Evolutionary conservation across 106 monocot species (phyloP).

Genomic region (Apostasia ramifera): DNA sequence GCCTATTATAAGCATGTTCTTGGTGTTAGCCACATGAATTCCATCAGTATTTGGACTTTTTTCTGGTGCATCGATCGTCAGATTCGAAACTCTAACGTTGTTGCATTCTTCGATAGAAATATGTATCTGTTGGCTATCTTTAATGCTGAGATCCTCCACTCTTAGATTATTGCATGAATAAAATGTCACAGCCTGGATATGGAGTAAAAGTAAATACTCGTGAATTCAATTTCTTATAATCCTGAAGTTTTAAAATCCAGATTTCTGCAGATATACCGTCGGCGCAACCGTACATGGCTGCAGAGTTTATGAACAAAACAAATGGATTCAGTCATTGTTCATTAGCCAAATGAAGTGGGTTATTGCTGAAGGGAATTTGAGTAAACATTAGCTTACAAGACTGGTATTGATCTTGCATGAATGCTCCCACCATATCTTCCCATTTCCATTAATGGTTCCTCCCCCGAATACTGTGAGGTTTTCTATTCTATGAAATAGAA

Average conservation of each 20-base stretch:
- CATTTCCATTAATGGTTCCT: slow-evolving; percentile 69
- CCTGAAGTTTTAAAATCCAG: no score
- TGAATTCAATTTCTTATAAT: no score
- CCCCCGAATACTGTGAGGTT: slow-evolving; percentile 58
- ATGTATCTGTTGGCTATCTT: slow-evolving; percentile 74
- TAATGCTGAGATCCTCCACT: slow-evolving; percentile 39
- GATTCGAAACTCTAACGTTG: slow-evolving; percentile 25
- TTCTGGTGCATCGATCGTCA: slow-evolving; percentile 40
- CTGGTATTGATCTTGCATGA: slow-evolving; percentile 63
- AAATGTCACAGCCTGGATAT: slow-evolving; percentile 55
- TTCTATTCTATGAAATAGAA: slow-evolving; percentile 31
- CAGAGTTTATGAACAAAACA: no score
- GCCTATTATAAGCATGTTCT: slow-evolving; percentile 35
- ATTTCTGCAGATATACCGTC: no score
- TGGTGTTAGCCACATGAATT: slow-evolving; percentile 53
- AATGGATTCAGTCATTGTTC: no score
- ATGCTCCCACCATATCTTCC: slow-evolving; percentile 61
- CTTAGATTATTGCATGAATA: slow-evolving; percentile 38
- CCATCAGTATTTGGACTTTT: slow-evolving; percentile 89
- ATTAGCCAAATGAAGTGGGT: no score
- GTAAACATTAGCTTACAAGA: slow-evolving; percentile 14
- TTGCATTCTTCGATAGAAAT: slow-evolving; percentile 37
- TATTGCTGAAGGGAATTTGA: no score
- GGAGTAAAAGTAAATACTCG: neutral
- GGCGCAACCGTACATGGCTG: no score